Conservation (phyloP, 2,329 filamentous ascomycete genomes). For the Paraconiothyrium sp. region DNA sequence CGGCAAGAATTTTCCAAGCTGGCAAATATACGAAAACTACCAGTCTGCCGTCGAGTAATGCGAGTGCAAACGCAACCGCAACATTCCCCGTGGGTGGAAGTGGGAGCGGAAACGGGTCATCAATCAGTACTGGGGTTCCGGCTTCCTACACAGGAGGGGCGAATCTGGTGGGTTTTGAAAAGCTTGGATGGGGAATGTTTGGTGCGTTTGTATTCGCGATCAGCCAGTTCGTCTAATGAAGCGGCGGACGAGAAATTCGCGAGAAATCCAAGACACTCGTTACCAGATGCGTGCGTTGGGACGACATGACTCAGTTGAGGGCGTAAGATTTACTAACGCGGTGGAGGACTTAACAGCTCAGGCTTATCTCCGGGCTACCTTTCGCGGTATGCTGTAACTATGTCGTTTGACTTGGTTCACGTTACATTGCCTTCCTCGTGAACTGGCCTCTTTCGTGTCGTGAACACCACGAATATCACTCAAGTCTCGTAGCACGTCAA, state of each 20-base stretch:
- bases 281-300: too few species aligned
- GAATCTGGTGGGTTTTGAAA: not conserved
- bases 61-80: not conserved
- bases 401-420: too few species aligned
- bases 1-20: not conserved
- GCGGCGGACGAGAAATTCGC: too few species aligned
- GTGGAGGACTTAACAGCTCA: not conserved
- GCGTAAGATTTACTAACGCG: not conserved
- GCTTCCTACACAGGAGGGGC: not conserved
- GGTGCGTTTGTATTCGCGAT: not conserved
- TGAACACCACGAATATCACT: too few species aligned
- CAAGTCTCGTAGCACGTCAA: too few species aligned
- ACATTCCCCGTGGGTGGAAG: not conserved
- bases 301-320: not conserved
- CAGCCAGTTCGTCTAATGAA: too few species aligned
- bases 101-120: not conserved
- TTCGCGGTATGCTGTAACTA: too few species aligned
- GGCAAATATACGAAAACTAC: not conserved
- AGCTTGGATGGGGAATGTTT: not conserved
- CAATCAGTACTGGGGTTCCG: not conserved
- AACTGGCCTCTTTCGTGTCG: too few species aligned
- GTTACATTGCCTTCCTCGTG: too few species aligned
- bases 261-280: too few species aligned
- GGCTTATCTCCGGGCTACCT: slow-evolving; percentile 1
- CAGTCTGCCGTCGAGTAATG: not conserved